Evolutionary conservation across 768 basidiomycete genomes (phyloP), one percentile per base, ranked within the genome.

Genomic region (Pleurotus eryngii): DNA sequence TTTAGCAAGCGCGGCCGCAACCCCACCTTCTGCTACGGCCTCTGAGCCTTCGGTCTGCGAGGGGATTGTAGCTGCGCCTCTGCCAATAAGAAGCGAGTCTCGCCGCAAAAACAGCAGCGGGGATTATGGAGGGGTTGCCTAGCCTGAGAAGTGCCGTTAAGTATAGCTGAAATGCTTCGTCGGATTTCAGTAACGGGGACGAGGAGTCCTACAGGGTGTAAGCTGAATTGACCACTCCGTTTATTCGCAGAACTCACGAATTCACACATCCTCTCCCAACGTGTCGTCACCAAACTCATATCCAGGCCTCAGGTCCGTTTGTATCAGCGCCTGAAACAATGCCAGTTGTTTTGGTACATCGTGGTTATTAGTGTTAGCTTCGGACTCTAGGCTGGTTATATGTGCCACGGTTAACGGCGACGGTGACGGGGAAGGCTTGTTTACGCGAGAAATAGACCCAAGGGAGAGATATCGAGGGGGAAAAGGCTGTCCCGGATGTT

Each of bases 251-350:
- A 50, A 83, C 89, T 63, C 73, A 92, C 92, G 66, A 87, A 91
- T 80, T 92, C 88, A 64, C 82, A 82, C 80, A 87, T 84, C 62
- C 85, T 79, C 67, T 94, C 91, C 91, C 92, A 94, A 56, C 90
- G 82, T 64, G 75, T 84, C 57, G 91, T 83, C 56, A 92, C 73
- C 20, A 89, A 89, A 73, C 58, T 91, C 86, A 68, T 86, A 86
- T 0, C 84, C 90, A 11, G 85, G 78, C 56, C 81, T 83, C 35
- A 87, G 74, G 50, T 83, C 81, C 0, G 87, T 87, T 0, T 82
- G 81, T 18, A 81, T 63, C 26, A 94, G 73, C 15, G 87, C 90
- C 20, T 82, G 79, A 67, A 84, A 87, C 12, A 92, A 73, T 2
- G 82, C 76, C 56, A 93, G 68, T 64, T 94, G 92, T 63, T 85